Base-by-base conservation (phyloP, 2,329 filamentous ascomycete species). In the Colletotrichum filicis region DNA sequence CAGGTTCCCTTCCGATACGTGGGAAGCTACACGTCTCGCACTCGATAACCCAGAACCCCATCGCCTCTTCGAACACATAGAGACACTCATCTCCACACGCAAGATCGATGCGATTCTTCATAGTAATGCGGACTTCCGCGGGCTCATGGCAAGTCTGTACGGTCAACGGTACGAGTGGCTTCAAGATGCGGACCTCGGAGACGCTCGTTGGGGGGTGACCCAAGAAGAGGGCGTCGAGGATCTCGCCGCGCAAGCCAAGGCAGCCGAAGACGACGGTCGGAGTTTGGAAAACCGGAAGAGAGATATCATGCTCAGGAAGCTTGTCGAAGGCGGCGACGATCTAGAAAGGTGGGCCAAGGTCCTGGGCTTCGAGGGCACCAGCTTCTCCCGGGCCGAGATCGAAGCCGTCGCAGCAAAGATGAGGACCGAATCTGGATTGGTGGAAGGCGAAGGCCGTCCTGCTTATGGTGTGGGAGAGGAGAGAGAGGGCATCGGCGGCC, bases 111-210 rank as follows among this genome's bases (percentile, higher is more conserved):
- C 37, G 26, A 4, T 68, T 5, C 62, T 75, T 19, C 28, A 12
- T 11, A 26, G 30, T 3, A 52, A 73, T 28, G 24, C 56, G 8
- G 35, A 30, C 12, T 73, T 75, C 49, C 61, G 66, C 4, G 28
- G 24, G 24, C 49, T 69, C 22, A 55, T 72, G 12, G 62, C 60
- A n/a, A 53, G 66, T 4, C 53, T 75, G 9, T 75, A 73, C 55
- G 66, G 65, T 32, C 12, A 35, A 2, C 66, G 73, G n/a, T 28
- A 74, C 57, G 68, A 63, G 22, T 73, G 73, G 68, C 66, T 75
- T 58, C 55, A 26, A 16, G 42, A 70, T 16, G 53, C 30, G n/a
- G 74, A 74, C n/a, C 68, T 75, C 8, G 74, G 74, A 49, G 53
- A 4, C 7, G 35, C 57, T 28, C 66, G 56, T 7, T 73, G 71